phyloP scores from a whole-genome alignment of 179 eudicot species.

The Beta corolliflora region DNA sequence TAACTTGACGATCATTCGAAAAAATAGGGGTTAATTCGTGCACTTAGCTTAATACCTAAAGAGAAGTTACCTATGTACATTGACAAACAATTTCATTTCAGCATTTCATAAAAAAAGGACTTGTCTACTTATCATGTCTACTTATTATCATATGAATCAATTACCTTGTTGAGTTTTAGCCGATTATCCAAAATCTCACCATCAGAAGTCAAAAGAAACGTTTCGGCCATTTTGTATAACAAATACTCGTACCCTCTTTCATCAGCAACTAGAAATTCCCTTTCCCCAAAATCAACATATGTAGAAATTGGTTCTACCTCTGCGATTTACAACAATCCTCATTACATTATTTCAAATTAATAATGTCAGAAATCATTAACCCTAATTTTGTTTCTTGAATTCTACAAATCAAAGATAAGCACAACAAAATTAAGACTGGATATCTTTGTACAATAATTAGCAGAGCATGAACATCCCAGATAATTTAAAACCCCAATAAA shows the following conservation, averaged over 20 bases:
- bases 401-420: not conserved
- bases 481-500: not conserved
- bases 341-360: not conserved
- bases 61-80: too few relatives aligned
- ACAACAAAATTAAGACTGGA: slow-evolving; percentile 4
- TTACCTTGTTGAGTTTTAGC: slow-evolving; percentile 80
- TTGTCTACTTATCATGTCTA: too few relatives aligned
- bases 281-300: slow-evolving; percentile 77
- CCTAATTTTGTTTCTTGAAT: not conserved
- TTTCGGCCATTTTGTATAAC: slow-evolving; percentile 71
- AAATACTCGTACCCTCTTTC: slow-evolving; percentile 83
- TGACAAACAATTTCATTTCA: too few relatives aligned
- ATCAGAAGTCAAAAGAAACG: slow-evolving; percentile 58
- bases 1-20: too few relatives aligned
- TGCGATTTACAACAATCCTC: slow-evolving; percentile 26
- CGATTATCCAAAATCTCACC: slow-evolving; percentile 71
- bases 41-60: too few relatives aligned
- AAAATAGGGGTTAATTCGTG: too few relatives aligned
- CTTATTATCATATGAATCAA: not conserved
- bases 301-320: slow-evolving; percentile 96
- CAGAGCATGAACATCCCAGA: not conserved
- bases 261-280: slow-evolving; percentile 80
- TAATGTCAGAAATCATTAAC: not conserved
- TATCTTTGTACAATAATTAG: not conserved
- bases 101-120: too few relatives aligned